Evolutionary conservation across 768 basidiomycete genomes (phyloP).

Genomic region (Candolleomyces aberdarensis): DNA sequence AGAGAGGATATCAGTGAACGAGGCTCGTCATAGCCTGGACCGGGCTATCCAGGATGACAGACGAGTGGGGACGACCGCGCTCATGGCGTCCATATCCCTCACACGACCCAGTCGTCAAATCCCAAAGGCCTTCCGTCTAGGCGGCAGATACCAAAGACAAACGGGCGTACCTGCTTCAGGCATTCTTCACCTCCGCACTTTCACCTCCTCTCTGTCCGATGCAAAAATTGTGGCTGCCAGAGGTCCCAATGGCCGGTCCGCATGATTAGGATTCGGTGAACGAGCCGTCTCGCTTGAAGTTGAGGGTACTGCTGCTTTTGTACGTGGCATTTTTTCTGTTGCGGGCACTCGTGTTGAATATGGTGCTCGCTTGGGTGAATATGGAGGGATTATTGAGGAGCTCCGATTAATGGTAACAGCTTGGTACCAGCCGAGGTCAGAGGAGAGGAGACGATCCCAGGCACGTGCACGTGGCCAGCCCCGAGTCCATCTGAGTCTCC

Average conservation of each 20-base stretch:
- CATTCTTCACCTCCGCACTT: conserved; percentile 65
- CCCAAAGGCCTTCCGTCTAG: too few species aligned
- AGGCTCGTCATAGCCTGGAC: too few species aligned
- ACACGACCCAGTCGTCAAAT: neutral
- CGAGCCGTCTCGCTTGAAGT: too few species aligned
- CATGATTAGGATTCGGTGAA: too few species aligned
- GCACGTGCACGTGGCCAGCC: neutral
- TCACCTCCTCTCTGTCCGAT: conserved; percentile 53
- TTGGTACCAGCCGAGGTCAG: too few species aligned
- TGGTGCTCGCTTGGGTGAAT: too few species aligned
- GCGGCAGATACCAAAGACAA: conserved; percentile 3
- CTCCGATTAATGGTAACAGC: neutral
- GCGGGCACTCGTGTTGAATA: too few species aligned
- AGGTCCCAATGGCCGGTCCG: too few species aligned
- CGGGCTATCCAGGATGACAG: too few species aligned
- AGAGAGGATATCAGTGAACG: neutral
- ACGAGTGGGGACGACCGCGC: neutral
- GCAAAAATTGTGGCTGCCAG: conserved; percentile 41
- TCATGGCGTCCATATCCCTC: neutral
- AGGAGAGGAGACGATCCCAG: conserved; percentile 7
- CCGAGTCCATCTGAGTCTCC: too few species aligned
- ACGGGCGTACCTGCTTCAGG: conserved; percentile 67
- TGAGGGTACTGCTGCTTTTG: conserved; percentile 3
- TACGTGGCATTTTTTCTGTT: neutral
- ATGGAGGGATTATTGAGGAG: too few species aligned